Base-by-base conservation (phyloP, 108 stramenopile genomes). In the Cyclotella atomus region DNA sequence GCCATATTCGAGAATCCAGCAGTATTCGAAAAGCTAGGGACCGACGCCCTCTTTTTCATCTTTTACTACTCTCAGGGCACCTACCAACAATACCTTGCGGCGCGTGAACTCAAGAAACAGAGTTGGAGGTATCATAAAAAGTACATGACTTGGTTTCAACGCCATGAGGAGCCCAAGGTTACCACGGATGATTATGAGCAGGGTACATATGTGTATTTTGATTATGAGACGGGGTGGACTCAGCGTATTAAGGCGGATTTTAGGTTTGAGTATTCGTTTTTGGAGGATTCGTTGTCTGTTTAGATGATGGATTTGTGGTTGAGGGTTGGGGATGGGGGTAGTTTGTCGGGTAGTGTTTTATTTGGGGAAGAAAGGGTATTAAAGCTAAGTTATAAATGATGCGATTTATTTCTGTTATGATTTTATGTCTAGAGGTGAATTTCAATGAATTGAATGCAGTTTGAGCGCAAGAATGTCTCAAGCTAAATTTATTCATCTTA, bases 141-240 rank as follows among this genome's bases (percentile, higher is more conserved):
- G 94, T 99, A 99, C 84, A 91, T 93, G 92, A 99, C 99, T 24
- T 99, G 99, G 99, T 99, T 99, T 82, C 97, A 98, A 79, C 91
- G 98, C 23, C 97, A 98, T 68, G 93, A 96, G 61, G 97, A 98
- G 75, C 97, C 96, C 0, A 92, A 93, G 72, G 89, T 97, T 2
- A 97, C 98, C 19, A 99, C 97, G 8, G 97, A 98, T 63, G 97
- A 98, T 56, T 99, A 98, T 73, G 99, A 99, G 75, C 95, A 98
- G 81, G 99, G 99, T 32, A 98, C 98, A 1, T 99, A 98, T 82
- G 92, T 98, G 7, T 99, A 98, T 84, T 99, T 99, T 85, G 99
- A 99, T 71, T 99, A 97, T 67, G 98, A 99, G 83, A 92, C 93
- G 6, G 96, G 97, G 8, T 99, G 98, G 99, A 95, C 96, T 70